A percentile compares a stretch with the other conserved stretches of the same genome.
Conservation (phyloP, 78 protist species). For the Isochrysis galbana region DNA sequence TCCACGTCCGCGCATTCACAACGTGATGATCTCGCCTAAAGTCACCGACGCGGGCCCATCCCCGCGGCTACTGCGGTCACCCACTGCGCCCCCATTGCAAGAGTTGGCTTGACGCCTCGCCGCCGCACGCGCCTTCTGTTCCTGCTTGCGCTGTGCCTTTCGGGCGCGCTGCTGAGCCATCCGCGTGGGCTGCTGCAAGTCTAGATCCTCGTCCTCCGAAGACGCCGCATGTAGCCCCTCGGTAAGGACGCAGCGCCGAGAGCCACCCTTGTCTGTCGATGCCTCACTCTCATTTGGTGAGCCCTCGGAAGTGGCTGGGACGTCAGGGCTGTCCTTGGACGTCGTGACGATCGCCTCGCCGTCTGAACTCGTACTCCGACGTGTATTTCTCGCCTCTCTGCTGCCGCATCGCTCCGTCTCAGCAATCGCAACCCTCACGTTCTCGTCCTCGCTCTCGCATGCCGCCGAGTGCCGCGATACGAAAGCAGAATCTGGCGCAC, state of each 20-base stretch:
- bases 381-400: no score
- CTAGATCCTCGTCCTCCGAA: neutral
- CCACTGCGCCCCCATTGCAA: no score
- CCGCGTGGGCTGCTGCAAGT: no score
- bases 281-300: neutral
- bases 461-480: no score
- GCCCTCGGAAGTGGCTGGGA: neutral
- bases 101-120: neutral
- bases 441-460: neutral
- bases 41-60: no score
- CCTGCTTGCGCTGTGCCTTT: neutral
- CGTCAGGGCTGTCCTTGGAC: neutral
- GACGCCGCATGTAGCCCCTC: neutral
- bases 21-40: no score
- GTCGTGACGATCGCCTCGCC: neutral
- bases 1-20: no score
- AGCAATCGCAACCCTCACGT: neutral
- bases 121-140: neutral
- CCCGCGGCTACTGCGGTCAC: no score
- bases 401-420: no score
- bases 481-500: no score
- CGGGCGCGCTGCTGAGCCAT: neutral
- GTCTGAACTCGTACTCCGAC: neutral
- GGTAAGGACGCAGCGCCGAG: neutral
- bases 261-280: neutral